Percentiles rank a stretch among this genome's conserved stretches.
Evolutionary conservation across 176 grass and related monocot species (phyloP).

Genomic region (Juncus inflexus): DNA sequence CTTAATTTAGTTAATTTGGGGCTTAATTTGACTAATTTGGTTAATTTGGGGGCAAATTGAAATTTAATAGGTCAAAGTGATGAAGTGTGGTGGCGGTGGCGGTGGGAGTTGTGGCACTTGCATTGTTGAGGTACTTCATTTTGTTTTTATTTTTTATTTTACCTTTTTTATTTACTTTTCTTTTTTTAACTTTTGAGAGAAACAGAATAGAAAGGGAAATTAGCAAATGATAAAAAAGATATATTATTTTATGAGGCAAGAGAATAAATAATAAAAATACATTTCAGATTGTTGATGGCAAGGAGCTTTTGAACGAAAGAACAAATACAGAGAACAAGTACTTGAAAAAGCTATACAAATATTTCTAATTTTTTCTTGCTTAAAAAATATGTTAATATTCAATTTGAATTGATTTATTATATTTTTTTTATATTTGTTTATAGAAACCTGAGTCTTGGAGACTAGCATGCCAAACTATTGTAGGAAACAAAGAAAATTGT

Average conservation of each 20-base stretch:
- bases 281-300: slow-evolving; percentile 63
- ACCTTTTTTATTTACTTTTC: not conserved
- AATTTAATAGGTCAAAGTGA: slow-evolving; percentile 58
- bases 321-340: slow-evolving; percentile 60
- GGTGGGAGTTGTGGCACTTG: slow-evolving; percentile 90
- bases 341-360: slow-evolving; percentile 56
- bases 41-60: no score
- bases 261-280: slow-evolving; percentile 6
- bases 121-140: slow-evolving; percentile 63
- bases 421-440: not conserved
- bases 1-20: not conserved
- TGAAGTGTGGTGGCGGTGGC: slow-evolving; percentile 80
- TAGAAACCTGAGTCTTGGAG: slow-evolving; percentile 97
- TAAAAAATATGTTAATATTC: not conserved
- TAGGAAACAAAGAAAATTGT: slow-evolving; percentile 87
- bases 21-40: slow-evolving; percentile 1
- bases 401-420: not conserved
- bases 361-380: not conserved
- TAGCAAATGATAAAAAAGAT: no score
- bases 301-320: slow-evolving; percentile 71
- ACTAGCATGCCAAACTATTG: slow-evolving; percentile 91
- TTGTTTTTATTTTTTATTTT: not conserved
- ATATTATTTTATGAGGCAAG: not conserved
- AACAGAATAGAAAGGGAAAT: no score
- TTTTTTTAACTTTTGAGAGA: not conserved